phyloP scores from a whole-genome alignment of 257 asterid genomes.

The Cynanchum wilfordii region DNA sequence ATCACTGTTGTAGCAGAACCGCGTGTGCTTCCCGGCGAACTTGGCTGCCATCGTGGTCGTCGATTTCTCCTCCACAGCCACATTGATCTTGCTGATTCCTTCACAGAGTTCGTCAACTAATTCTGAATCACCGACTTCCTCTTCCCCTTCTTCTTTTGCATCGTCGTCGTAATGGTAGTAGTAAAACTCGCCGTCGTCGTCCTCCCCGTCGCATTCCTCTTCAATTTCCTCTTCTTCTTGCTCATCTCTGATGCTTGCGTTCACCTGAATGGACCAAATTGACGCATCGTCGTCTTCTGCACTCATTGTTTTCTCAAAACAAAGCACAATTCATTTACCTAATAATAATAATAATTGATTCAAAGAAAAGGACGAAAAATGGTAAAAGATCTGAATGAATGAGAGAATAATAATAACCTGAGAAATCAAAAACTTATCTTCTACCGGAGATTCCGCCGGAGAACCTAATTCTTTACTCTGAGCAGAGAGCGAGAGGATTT shows the following conservation, averaged over 20 bases:
- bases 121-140: too few relatives aligned
- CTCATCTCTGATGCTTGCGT: slow-evolving; percentile 50
- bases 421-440: slow-evolving; percentile 35
- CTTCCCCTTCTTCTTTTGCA: too few relatives aligned
- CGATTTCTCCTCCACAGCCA: neutral
- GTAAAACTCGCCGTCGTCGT: too few relatives aligned
- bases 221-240: too few relatives aligned
- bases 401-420: too few relatives aligned
- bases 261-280: slow-evolving; percentile 75
- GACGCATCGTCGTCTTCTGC: slow-evolving; percentile 52
- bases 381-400: too few relatives aligned
- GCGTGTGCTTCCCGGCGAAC: slow-evolving; percentile 58
- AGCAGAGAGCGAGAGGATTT: slow-evolving; percentile 21
- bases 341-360: too few relatives aligned
- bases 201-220: too few relatives aligned
- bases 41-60: neutral
- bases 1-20: slow-evolving; percentile 70
- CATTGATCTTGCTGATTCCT: too few relatives aligned
- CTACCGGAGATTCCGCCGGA: slow-evolving; percentile 30
- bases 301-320: slow-evolving; percentile 18
- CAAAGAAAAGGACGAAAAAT: neutral
- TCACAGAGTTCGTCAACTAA: too few relatives aligned
- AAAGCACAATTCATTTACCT: neutral
- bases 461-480: slow-evolving; percentile 19
- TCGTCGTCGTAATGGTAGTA: too few relatives aligned